Base-by-base conservation (phyloP, 192 early-diverging fungal species). In the Kappamyces sp. region DNA sequence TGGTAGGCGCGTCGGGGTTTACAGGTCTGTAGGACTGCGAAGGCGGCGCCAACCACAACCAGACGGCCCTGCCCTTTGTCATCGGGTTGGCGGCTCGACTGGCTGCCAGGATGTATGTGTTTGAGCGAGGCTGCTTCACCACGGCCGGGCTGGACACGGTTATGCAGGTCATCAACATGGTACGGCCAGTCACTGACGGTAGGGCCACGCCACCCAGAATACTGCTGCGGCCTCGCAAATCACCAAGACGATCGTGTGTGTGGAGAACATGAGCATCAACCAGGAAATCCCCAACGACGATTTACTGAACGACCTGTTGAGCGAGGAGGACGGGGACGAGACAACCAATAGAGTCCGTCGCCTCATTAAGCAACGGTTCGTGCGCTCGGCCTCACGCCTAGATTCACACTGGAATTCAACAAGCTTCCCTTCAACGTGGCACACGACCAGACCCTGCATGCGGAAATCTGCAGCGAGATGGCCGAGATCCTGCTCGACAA, bases 211-310 rank as follows among this genome's bases (percentile, higher is more conserved):
- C 3, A 68, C 69, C n/a, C 66, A 57, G 12, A 23, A 23, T 23
- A 23, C 23, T 23, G 23, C 23, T 23, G 23, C 23, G 23, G 23
- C 34, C 70, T 41, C 61, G 63, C 37, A 61, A 64, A 51, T 57
- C 55, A 73, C 71, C n/a, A 64, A 71, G 9, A 64, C 66, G 31
- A 58, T 79, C 15, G 67, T 72, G 2, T 51, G 75, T 15, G 71
- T 79, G 13, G 77, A 79, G 59, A 79, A 79, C 69, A 79, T 79
- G 77, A 67, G 73, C 57, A 79, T 79, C 69, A 79, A 79, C 49
- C 38, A 49, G 6, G 71, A 70, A 32, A 75, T 79, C 33, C 73
- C 73, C 13, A 66, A 73, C 40, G 38, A 52, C 34, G 57, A 51
- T 34, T 65, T 79, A 0, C 67, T 79, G 9, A 48, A 64, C 5